Evolutionary conservation across 352 stramenopile species (phyloP), one percentile per base, ranked within the genome.

Genomic region (Phytophthora pisi): DNA sequence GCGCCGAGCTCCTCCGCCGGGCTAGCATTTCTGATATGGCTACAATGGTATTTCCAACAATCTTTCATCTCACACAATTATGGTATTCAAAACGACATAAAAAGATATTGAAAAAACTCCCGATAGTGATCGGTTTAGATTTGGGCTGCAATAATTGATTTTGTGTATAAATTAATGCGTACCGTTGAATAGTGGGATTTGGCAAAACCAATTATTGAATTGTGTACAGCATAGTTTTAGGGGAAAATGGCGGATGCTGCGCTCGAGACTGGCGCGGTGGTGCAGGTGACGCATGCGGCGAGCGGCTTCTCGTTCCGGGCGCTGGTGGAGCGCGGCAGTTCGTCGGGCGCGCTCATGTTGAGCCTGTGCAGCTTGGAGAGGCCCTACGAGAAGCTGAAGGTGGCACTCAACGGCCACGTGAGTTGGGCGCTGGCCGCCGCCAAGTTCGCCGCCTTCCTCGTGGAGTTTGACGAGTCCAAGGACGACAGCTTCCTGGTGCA

Each of bases 331-430:
- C 77, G 67, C 50, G 76, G 70, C 42, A 54, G 61, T 28, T 80
- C 64, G 23, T 61, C 64, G 18, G 36, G 24, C 16, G 40, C 55
- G 16, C 64, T 72, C 51, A 65, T 70, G n/a, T 63, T 89, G 64
- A 87, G 78, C 34, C 71, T 95, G 5, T 88, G 83, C 45, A 78
- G 78, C 42, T 51, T 92, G 26, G 75, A 91, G 51, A 75, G 77
- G 15, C 87, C 84, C 28, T 93, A 91, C 64, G 84, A 93, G 70
- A 91, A 91, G 70, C 75, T 95, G 24, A 85, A 86, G n/a, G 79
- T 93, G 45, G 79, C 84, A 36, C 79, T 92, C 26, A 92, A 88
- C 30, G 80, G 78, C 34, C 66, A 82, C 30, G 82, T 89, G 23
- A 79, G 60, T 28, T 95, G 85, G 83, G 75, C 78, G n/a, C 50